phyloP scores from a whole-genome alignment of 768 basidiomycete species.

The Leucosporidium scottii region DNA sequence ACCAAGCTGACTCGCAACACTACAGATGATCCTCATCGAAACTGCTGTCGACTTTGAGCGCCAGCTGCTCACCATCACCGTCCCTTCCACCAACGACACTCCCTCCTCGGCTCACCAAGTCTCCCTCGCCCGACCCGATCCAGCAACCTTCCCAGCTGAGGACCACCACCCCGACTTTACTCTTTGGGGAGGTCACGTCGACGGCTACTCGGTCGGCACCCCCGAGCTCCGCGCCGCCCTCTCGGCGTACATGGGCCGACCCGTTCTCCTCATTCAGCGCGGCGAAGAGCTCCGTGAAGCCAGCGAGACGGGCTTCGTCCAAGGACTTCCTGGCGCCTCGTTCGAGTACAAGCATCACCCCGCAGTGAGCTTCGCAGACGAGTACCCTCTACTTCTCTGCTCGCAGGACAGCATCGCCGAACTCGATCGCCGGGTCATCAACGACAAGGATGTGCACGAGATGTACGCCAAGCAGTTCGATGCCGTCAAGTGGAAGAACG shows the following conservation, averaged over 20 bases:
- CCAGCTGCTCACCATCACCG: constrained; percentile 17
- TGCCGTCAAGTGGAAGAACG: not conserved
- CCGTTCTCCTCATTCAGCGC: constrained; percentile 19
- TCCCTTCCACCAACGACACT: not conserved
- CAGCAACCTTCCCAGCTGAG: constrained; percentile 6
- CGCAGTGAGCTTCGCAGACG: not conserved
- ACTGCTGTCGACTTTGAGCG: constrained; percentile 10
- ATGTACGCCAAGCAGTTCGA: constrained; percentile 8
- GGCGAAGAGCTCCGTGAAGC: constrained; percentile 9
- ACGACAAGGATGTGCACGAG: constrained; percentile 1
- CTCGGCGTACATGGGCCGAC: constrained; percentile 13
- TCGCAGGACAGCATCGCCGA: constrained; percentile 7
- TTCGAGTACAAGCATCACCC: not conserved
- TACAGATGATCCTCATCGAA: constrained; percentile 30
- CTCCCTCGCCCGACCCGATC: constrained; percentile 15
- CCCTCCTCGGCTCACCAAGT: not conserved
- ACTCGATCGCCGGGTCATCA: constrained; percentile 14
- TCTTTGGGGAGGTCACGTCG: constrained; percentile 21
- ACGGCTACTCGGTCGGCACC: constrained; percentile 21
- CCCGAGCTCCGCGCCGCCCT: constrained; percentile 7
- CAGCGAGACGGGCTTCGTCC: not conserved
- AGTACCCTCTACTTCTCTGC: not conserved
- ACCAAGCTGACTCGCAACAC: not conserved
- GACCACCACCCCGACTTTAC: constrained; percentile 12
- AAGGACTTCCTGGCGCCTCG: not conserved